Base-by-base conservation (phyloP, 192 early-diverging fungal genomes). In the Podila minutissima region DNA sequence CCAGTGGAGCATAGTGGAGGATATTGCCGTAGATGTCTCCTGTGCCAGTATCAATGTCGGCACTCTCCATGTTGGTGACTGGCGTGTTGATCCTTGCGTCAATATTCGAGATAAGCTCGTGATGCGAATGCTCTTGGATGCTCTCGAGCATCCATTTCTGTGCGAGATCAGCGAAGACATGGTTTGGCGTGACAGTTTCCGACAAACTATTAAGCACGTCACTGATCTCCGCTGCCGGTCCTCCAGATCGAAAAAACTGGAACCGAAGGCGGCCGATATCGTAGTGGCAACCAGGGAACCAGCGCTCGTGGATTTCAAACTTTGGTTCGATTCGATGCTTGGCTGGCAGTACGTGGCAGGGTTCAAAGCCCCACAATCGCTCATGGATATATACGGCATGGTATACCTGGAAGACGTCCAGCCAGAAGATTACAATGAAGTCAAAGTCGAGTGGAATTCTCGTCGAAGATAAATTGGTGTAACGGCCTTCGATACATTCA, bases 211-310 rank as follows among this genome's bases (percentile, higher is more conserved):
- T 24, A 48, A 61, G 35, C 0, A 19, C 24, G 2, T 50, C 7
- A 9, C 26, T n/a, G n/a, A n/a, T n/a, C n/a, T n/a, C n/a, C n/a
- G n/a, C n/a, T n/a, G n/a, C n/a, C n/a, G n/a, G n/a, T n/a, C n/a
- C n/a, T n/a, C n/a, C n/a, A n/a, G n/a, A n/a, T n/a, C n/a, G 67
- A 2, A 69, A 31, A 69, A 69, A 46, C 26, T 20, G 58, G n/a
- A 69, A 69, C 28, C 24, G 28, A 20, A 50, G 67, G 26, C 67
- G 67, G 12, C 67, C 67, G 13, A 69, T 35, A 69, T 69, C 67
- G 29, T 69, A 69, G 58, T 69, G 67, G 46, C 67, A 69, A 7
- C 67, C 67, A 50, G 67, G 67, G 67, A 69, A 69, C 67, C 67
- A 69, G 6, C 59, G 41, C 59, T 69, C 67, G 11, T 61, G 58